Base-by-base conservation (phyloP, 2,329 filamentous ascomycete species). In the Penicillium griseofulvum region DNA sequence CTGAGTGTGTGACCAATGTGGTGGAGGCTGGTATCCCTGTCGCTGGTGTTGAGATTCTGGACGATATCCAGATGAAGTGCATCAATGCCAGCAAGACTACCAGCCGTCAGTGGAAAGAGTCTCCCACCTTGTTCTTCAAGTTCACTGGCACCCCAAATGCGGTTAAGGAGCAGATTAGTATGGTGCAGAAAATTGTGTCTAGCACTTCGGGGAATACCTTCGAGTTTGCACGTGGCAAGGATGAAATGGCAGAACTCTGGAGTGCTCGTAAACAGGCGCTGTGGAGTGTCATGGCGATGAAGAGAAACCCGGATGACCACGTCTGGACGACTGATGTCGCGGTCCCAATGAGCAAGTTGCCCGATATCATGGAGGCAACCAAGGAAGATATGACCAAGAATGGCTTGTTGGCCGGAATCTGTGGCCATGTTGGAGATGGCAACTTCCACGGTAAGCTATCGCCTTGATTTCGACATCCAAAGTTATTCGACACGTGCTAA, bases 21-120 rank as follows among this genome's bases (percentile, higher is more conserved):
- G 91, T 97, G 5, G 85, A 84, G 42, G 83, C 88, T 50, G 91
- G 91, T 26, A 83, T 96, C 11, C 90, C 89, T 29, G 87, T 97
- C 39, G 91, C 92, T 0, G 92, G 92, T n/a, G 86, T 97, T 41
- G 92, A 97, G 76, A 88, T 97, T 55, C 80, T 97, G 28, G 92
- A 97, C 75, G 91, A 96, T 69, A 87, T 91, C 54, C 91, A 96
- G 77, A 97, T 97, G 85, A 76, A 78, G 59, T 86, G 82, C 70
- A 87, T 87, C 72, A 87, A 87, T 61, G 72, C 74, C 43, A 77
- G 76, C 56, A 68, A 76, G 34, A 68, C 72, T 9, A 80, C 78
- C 3, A 72, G 69, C 39, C 69, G 78, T 24, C 77, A 76, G 36
- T 91, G 88, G 88, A 82, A 83, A 54, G 87, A 90, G 67, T 75